Evolutionary conservation across 345 rosid species (phyloP), one percentile per base, ranked within the genome.

Genomic region (Eutrema heterophyllum): DNA sequence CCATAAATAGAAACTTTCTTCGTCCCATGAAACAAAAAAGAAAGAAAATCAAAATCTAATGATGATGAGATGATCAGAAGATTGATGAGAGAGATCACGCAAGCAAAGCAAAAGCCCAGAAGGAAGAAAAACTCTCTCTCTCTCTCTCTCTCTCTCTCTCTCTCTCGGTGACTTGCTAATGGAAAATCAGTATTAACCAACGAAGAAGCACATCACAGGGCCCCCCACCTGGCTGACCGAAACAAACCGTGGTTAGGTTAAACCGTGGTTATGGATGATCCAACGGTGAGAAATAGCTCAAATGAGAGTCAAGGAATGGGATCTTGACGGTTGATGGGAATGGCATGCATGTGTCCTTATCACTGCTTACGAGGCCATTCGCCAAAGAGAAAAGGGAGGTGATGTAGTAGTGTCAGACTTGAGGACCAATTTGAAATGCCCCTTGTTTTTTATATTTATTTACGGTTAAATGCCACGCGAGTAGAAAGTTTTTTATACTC

Each of bases 301-400:
- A 67, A 30, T 72, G 35, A 14, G 67, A 68, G 43, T 35, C 11
- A 30, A 13, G 65, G 36, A 78, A 71, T 18, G 80, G 80, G 73
- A 82, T 84, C 83, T 26, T 49, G 70, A 66, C 86, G 85, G 85
- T 83, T 72, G 79, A 78, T 73, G 49, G 40, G 69, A 64, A 84
- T 56, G 76, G 77, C 86, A 82, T 82, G 87, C 92, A 81, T 78
- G 82, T 81, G 91, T 83, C 89, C 57, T 82, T 75, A 77, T 83
- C 83, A 74, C 86, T 74, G 60, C 67, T 74, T 74, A 74, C 78
- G 78, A 74, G 78, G 78, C 72, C 78, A 74, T 57, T 74, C 72
- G 12, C 72, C 61, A 57, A 74, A 56, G 60, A 56, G 43, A 56
- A 26, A 46, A 26, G 30, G 9, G 14, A 36, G 64, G 64, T 58